Conservation (phyloP, 2,329 filamentous ascomycete species). For the Colletotrichum viniferum region DNA sequence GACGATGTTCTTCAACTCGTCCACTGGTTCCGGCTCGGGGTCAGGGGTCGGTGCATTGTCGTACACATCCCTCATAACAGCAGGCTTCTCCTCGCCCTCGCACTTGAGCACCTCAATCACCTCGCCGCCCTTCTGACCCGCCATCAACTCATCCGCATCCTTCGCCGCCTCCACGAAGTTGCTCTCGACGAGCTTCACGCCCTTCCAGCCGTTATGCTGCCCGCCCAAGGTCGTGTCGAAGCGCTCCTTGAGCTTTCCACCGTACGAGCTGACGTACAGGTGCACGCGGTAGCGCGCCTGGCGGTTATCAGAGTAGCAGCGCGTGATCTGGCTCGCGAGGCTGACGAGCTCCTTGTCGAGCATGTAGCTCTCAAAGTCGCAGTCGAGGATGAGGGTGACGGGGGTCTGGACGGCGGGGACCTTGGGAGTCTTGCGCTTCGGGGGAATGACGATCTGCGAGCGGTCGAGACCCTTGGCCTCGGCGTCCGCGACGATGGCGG, state of each 20-base stretch:
- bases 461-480: constrained; percentile 47
- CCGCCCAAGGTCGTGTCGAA: constrained; percentile 78
- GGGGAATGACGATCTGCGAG: constrained; percentile 25
- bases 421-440: constrained; percentile 35
- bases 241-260: constrained; percentile 74
- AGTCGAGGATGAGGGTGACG: constrained; percentile 85
- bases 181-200: constrained; percentile 72
- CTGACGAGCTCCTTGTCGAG: constrained; percentile 83
- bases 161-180: constrained; percentile 75
- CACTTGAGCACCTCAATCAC: constrained; percentile 62
- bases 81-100: constrained; percentile 32
- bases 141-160: constrained; percentile 72
- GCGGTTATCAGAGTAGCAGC: constrained; percentile 88
- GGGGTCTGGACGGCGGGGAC: constrained; percentile 62
- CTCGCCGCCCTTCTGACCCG: constrained; percentile 54
- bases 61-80: constrained; percentile 32
- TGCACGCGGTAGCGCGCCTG: constrained; percentile 71
- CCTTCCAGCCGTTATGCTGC: constrained; percentile 80
- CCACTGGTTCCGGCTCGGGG: constrained; percentile 31
- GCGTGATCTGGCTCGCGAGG: constrained; percentile 80
- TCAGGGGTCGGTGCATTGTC: constrained; percentile 38
- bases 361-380: constrained; percentile 92
- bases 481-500: constrained; percentile 52
- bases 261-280: constrained; percentile 79
- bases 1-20: constrained; percentile 60